Evolutionary conservation across 1,139 yeast genomes (phyloP).

Genomic region (Hanseniaspora uvarum): DNA sequence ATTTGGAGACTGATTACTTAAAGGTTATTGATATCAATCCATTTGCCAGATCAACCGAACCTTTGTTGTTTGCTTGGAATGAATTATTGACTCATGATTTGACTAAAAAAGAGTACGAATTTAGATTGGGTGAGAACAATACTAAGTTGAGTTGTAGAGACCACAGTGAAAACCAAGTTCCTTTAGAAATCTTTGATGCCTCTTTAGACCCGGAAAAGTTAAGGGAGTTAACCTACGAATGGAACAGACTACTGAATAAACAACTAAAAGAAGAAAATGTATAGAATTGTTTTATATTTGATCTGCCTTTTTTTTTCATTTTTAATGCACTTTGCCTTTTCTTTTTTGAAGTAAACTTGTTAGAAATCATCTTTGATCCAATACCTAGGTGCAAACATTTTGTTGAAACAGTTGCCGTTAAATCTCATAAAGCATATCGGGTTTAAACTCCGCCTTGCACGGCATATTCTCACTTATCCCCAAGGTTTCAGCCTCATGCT

Average conservation of each 20-base stretch:
- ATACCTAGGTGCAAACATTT: background rate
- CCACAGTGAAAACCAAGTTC: slow-evolving; percentile 84
- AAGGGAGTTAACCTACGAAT: slow-evolving; percentile 54
- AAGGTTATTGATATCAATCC: slow-evolving; percentile 79
- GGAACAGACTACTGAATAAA: slow-evolving; percentile 37
- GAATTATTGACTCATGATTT: slow-evolving; percentile 39
- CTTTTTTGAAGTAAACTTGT: too few species aligned
- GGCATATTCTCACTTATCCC: background rate
- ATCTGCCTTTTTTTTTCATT: background rate
- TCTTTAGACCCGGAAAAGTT: slow-evolving; percentile 52
- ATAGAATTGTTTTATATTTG: background rate
- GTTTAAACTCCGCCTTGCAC: background rate
- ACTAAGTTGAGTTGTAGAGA: slow-evolving; percentile 71
- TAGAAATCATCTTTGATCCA: background rate
- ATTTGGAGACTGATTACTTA: slow-evolving; percentile 57
- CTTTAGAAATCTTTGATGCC: slow-evolving; percentile 82
- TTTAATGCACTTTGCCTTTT: too few species aligned
- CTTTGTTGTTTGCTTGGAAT: slow-evolving; percentile 73
- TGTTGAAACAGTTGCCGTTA: slow-evolving; percentile 4
- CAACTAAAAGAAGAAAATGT: slow-evolving; percentile 27
- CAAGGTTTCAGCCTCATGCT: background rate
- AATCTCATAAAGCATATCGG: background rate
- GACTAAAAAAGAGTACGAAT: slow-evolving; percentile 33
- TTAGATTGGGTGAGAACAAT: slow-evolving; percentile 57
- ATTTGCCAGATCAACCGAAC: slow-evolving; percentile 63